Conservation (phyloP, 352 stramenopile genomes). For the Globisporangium camurandrum region DNA sequence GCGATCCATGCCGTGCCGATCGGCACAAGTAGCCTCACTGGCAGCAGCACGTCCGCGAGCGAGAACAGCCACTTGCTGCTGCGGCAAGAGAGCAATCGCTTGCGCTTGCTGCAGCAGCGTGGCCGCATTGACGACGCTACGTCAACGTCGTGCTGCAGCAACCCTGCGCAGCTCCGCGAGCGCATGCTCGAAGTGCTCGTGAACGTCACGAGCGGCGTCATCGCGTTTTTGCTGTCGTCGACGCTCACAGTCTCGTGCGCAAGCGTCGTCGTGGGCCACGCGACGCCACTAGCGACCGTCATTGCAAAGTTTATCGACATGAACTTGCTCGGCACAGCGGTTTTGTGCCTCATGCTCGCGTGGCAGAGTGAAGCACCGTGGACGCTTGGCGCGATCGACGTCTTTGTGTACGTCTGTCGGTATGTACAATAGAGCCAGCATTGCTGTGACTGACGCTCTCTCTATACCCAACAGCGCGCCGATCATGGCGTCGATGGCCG, state of each 20-base stretch:
- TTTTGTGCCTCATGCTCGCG: slow-evolving; percentile 60
- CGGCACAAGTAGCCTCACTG: background rate
- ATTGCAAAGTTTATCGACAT: slow-evolving; percentile 82
- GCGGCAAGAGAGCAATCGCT: slow-evolving; percentile 14
- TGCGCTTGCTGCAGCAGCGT: slow-evolving; percentile 8
- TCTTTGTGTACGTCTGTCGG: slow-evolving; percentile 61
- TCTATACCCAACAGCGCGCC: slow-evolving; percentile 53
- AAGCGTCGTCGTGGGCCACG: slow-evolving; percentile 69
- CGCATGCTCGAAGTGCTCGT: slow-evolving; percentile 24
- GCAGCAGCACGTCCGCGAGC: background rate
- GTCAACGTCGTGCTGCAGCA: background rate
- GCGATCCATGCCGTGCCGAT: slow-evolving; percentile 1
- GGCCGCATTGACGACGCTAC: background rate
- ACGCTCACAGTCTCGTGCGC: slow-evolving; percentile 74
- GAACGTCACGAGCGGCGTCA: slow-evolving; percentile 67
- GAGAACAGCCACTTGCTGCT: slow-evolving; percentile 11
- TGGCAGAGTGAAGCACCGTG: slow-evolving; percentile 71
- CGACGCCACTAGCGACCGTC: slow-evolving; percentile 41
- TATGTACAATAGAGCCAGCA: no score
- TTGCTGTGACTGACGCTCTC: no score
- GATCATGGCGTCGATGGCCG: slow-evolving; percentile 67
- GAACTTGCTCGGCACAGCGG: slow-evolving; percentile 64
- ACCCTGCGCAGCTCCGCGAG: background rate
- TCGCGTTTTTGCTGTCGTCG: slow-evolving; percentile 71
- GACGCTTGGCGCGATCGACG: slow-evolving; percentile 71